These are phyloP conservation scores for Chloris gayana DNA, from an alignment of 176 grass and related monocot genomes.

Conservation along the genomic window DNA sequence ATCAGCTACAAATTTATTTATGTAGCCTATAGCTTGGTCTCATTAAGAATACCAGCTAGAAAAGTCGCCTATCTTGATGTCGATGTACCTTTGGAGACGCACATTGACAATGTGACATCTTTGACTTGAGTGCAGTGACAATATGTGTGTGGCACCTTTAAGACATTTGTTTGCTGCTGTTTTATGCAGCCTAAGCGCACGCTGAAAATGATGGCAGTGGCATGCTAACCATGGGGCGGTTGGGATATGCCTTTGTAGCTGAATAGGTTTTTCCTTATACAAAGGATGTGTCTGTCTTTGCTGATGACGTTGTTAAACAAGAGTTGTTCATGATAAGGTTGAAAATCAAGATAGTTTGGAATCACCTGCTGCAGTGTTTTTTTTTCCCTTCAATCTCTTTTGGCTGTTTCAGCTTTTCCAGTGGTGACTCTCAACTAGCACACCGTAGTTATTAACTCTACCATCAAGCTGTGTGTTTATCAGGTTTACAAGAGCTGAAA, in stretches of 20 bases:
- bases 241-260: neutral
- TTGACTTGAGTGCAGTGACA: neutral
- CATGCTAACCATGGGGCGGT: neutral
- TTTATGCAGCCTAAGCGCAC: neutral
- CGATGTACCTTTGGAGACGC: neutral
- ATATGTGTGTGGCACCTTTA: neutral
- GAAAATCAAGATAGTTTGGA: neutral
- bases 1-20: neutral
- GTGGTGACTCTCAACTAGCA: neutral
- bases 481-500: no score
- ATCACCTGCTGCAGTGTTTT: neutral
- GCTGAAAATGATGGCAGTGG: slow-evolving; percentile 11
- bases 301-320: neutral
- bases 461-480: no score
- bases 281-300: no score
- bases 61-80: neutral
- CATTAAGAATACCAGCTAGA: neutral
- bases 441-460: neutral
- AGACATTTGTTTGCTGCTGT: neutral
- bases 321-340: neutral
- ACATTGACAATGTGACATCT: neutral
- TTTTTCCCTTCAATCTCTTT: neutral
- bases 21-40: neutral
- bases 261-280: no score
- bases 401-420: neutral